phyloP scores from a whole-genome alignment of 1,284 basidiomycete genomes.

The Marasmius sp. region DNA sequence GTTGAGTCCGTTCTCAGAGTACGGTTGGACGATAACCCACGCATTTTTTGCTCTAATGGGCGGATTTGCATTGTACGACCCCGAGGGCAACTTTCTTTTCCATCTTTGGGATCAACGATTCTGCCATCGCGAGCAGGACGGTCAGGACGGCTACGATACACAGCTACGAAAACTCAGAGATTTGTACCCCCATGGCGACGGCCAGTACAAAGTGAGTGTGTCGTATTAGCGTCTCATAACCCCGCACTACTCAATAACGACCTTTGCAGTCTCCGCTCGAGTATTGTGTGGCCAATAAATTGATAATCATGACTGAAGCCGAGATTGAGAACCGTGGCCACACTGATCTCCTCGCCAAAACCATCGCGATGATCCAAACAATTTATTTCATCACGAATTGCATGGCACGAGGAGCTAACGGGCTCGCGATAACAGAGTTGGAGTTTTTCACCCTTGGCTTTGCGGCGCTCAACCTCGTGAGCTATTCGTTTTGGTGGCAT shows the following conservation, averaged over 20 bases:
- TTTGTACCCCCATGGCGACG: too few relatives aligned
- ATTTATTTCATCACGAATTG: constrained; percentile 33
- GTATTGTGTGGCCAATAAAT: background rate
- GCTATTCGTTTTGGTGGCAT: constrained; percentile 33
- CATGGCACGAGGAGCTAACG: constrained; percentile 18
- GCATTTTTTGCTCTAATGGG: constrained; percentile 28
- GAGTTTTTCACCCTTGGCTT: constrained; percentile 32
- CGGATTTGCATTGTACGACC: constrained; percentile 20
- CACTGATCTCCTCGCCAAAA: constrained; percentile 26
- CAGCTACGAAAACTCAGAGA: too few relatives aligned
- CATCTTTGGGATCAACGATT: background rate
- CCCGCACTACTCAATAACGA: background rate
- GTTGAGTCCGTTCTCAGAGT: background rate
- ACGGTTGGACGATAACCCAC: constrained; percentile 22
- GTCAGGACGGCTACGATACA: background rate
- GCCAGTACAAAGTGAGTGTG: too few relatives aligned
- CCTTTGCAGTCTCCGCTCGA: background rate
- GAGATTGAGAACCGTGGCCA: constrained; percentile 31
- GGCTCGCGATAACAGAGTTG: constrained; percentile 27
- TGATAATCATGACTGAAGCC: constrained; percentile 13
- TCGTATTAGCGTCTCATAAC: too few relatives aligned
- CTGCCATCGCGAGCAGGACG: background rate
- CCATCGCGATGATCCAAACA: constrained; percentile 27
- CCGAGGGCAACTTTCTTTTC: background rate
- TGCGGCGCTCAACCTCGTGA: constrained; percentile 23